phyloP scores from a whole-genome alignment of 805 yeast species.

The Ogataea pilisensis region DNA sequence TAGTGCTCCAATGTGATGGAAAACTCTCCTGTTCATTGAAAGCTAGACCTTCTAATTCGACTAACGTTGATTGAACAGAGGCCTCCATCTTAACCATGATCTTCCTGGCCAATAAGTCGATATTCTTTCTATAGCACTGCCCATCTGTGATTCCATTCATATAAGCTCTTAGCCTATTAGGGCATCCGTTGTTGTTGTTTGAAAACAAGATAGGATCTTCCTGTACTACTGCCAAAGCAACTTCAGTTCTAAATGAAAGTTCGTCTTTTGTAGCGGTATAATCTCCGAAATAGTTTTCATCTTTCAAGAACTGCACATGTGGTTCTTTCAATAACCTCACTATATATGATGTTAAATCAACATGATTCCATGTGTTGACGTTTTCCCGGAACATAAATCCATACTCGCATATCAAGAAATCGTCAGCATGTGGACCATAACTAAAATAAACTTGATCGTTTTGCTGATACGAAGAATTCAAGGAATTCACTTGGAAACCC shows the following conservation, averaged over 20 bases:
- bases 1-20: constrained; percentile 10
- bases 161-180: constrained; percentile 34
- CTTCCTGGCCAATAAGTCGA: constrained; percentile 28
- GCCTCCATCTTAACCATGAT: constrained; percentile 31
- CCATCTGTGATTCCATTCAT: constrained; percentile 50
- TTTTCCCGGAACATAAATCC: constrained; percentile 57
- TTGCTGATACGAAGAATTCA: constrained; percentile 27
- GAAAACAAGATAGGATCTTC: constrained; percentile 19
- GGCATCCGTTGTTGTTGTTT: constrained; percentile 18
- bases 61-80: background rate
- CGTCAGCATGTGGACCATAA: constrained; percentile 89
- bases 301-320: constrained; percentile 45
- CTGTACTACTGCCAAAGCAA: constrained; percentile 64
- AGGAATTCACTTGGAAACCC: constrained; percentile 52
- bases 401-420: constrained; percentile 77
- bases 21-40: constrained; percentile 14
- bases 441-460: constrained; percentile 63
- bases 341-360: constrained; percentile 56
- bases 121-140: constrained; percentile 29
- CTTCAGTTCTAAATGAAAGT: constrained; percentile 68
- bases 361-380: constrained; percentile 60
- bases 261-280: constrained; percentile 56
- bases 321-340: constrained; percentile 28
- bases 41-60: background rate
- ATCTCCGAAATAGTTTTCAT: constrained; percentile 62